Percentiles rank a stretch among this genome's conserved stretches.
Conservation (phyloP, 2,329 filamentous ascomycete species). For the Rhynchosporium secalis region DNA sequence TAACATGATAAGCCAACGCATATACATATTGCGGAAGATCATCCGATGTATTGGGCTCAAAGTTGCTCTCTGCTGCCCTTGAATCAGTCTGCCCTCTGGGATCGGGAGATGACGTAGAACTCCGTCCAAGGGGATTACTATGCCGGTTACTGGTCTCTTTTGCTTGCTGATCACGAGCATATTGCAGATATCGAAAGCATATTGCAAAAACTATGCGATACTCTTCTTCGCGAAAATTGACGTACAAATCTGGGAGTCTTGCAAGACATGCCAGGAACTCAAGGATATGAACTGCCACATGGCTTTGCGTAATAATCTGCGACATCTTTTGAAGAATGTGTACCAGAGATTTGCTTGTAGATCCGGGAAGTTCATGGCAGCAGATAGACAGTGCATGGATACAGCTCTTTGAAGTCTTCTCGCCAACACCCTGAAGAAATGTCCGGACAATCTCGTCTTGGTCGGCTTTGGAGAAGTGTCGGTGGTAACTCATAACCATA, state of each 20-base stretch:
- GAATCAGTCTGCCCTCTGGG: slow-evolving; percentile 44
- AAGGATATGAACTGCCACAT: slow-evolving; percentile 90
- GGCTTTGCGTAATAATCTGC: slow-evolving; percentile 89
- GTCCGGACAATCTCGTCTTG: slow-evolving; percentile 86
- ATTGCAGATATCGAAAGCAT: slow-evolving; percentile 90
- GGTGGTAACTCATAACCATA: slow-evolving; percentile 87
- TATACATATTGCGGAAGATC: slow-evolving; percentile 93
- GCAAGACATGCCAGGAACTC: slow-evolving; percentile 93
- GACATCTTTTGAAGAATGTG: slow-evolving; percentile 91
- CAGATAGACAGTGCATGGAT: slow-evolving; percentile 94
- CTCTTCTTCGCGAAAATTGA: slow-evolving; percentile 88
- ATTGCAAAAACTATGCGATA: slow-evolving; percentile 94
- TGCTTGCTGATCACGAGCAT: slow-evolving; percentile 66
- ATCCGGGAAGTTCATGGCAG: slow-evolving; percentile 88
- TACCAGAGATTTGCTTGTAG: slow-evolving; percentile 81
- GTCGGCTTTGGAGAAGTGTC: slow-evolving; percentile 78
- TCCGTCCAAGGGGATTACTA: slow-evolving; percentile 41
- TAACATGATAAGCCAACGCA: slow-evolving; percentile 89
- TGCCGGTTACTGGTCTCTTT: slow-evolving; percentile 41
- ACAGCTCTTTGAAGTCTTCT: slow-evolving; percentile 85
- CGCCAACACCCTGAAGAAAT: slow-evolving; percentile 84
- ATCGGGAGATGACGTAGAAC: slow-evolving; percentile 27
- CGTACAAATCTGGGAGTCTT: slow-evolving; percentile 78
- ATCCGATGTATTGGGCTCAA: slow-evolving; percentile 53
- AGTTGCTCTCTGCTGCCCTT: slow-evolving; percentile 45